Base-by-base conservation (phyloP, 1,284 basidiomycete genomes). In the Malassezia globosa region DNA sequence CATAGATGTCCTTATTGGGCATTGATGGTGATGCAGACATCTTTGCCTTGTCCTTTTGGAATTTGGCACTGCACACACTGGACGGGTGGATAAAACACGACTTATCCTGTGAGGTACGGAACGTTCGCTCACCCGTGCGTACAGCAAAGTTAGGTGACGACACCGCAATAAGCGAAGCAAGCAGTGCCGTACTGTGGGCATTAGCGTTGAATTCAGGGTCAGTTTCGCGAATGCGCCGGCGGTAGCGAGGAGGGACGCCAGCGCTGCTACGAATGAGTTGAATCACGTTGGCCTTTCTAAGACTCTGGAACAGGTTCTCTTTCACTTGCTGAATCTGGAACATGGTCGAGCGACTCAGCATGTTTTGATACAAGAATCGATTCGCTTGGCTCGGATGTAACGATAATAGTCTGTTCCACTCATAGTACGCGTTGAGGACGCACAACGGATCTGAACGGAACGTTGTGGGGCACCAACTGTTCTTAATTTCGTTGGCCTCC, bases 71-170 rank as follows among this genome's bases (percentile, higher is more conserved):
- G 67, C 92, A 94, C 48, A 95, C 87, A 59, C 85, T 88, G 5
- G 83, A 83, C 1, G 84, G 81, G 66, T 92, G 87, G 52, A 94
- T 85, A 58, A 84, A 77, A 7, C 78, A 55, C 57, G 89, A 87
- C 80, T 86, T 90, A 66, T 96, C 90, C 61, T 82, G 80, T 14
- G 80, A 77, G 2, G 90, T 95, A 19, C 87, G 78, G 60, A 83
- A 82, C 1, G 76, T 77, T 68, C 78, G 82, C 42, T 84, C 82
- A 5, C 80, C 79, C n/a, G 79, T 81, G 29, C 84, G 77, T 46
- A 95, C 80, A 2, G 86, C 89, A 74, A 89, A 94, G 72, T 94
- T 92, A n/a, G 90, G 90, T 59, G 89, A 87, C 0, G 80, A 81
- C 45, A 87, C 80, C 2, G 88, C 81, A 59, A 95, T 84, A 45